Evolutionary conservation across 1,284 basidiomycete species (phyloP).

Genomic region (Ganoderma meredithae): DNA sequence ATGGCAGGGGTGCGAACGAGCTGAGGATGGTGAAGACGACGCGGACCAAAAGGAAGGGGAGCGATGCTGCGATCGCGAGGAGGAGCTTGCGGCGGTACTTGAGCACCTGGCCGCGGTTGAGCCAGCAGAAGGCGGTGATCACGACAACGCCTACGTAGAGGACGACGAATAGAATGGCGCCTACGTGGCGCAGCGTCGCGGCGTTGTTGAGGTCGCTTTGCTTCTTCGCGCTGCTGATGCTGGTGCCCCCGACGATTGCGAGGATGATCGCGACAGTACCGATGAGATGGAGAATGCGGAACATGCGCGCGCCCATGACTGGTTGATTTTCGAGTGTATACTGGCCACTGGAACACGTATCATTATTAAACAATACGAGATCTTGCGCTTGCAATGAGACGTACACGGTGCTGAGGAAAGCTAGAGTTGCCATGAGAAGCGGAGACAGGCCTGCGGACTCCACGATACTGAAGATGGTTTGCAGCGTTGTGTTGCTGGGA

Average conservation of each 20-base stretch:
- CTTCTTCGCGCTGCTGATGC: conserved; percentile 19
- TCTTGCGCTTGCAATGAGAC: conserved; percentile 37
- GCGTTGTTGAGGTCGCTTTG: conserved; percentile 24
- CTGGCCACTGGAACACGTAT: conserved; percentile 31
- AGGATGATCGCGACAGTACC: conserved; percentile 55
- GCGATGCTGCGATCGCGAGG: conserved; percentile 54
- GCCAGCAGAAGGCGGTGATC: conserved; percentile 57
- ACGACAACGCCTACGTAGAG: conserved; percentile 54
- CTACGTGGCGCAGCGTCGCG: conserved; percentile 54
- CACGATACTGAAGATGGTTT: conserved; percentile 58
- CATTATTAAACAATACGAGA: neutral
- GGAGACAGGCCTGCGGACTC: conserved; percentile 61
- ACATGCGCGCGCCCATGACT: conserved; percentile 19
- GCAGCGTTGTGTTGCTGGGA: conserved; percentile 50
- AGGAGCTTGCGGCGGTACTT: conserved; percentile 63
- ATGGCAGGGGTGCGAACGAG: conserved; percentile 45
- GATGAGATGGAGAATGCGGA: conserved; percentile 45
- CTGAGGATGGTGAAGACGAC: conserved; percentile 60
- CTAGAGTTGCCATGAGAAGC: conserved; percentile 61
- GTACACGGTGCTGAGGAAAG: conserved; percentile 67
- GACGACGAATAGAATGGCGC: conserved; percentile 56
- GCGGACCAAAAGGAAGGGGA: conserved; percentile 67
- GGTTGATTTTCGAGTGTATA: conserved; percentile 29
- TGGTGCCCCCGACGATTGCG: conserved; percentile 53
- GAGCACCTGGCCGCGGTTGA: conserved; percentile 53